Evolutionary conservation across 2,329 filamentous ascomycete genomes (phyloP), one percentile per base, ranked within the genome.

Genomic region (Hypoxylon rubiginosum): DNA sequence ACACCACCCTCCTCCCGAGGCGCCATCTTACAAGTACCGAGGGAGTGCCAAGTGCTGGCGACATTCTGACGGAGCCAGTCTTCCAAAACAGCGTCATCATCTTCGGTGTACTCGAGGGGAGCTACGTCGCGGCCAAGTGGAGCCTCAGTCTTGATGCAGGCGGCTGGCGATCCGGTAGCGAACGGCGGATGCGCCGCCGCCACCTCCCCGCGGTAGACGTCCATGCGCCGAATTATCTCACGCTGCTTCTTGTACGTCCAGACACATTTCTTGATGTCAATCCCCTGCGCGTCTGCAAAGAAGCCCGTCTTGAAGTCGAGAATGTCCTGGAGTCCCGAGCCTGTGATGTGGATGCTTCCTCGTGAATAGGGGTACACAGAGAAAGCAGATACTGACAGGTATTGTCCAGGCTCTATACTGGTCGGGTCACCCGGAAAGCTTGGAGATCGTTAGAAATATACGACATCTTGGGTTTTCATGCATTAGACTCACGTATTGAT

Each of bases 231-330:
- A 15, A 82, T 78, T 46, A 90, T 83, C 72, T 89, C 86, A 3
- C 89, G 86, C 26, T 83, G 82, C 70, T 85, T 85, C 75, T 91
- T 91, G 80, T 91, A 91, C 0, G 80, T 82, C 87, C 87, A 90
- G 9, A 88, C 68, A 15, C 86, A 83, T 68, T 84, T 86, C 41
- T 84, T 84, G 24, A 88, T 45, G 71, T 91, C 88, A 11, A 86
- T 75, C 1, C 81, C 80, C 26, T 82, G 64, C 15, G 78, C 71
- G 57, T 90, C 84, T 3, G 77, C 81, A 26, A 90, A 80, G 74
- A 83, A 88, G 4, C 87, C 87, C 0, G 83, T 79, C 49, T 88
- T 82, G 58, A 90, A 89, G 58, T 88, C 83, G 6, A 83, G 78
- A 0, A 78, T 74, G 19, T 84, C 81, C 7, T 78, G 71, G 1